These are phyloP conservation scores for Cytidiella melzeri DNA, from an alignment of 768 basidiomycete genomes.

Conservation along the genomic window DNA sequence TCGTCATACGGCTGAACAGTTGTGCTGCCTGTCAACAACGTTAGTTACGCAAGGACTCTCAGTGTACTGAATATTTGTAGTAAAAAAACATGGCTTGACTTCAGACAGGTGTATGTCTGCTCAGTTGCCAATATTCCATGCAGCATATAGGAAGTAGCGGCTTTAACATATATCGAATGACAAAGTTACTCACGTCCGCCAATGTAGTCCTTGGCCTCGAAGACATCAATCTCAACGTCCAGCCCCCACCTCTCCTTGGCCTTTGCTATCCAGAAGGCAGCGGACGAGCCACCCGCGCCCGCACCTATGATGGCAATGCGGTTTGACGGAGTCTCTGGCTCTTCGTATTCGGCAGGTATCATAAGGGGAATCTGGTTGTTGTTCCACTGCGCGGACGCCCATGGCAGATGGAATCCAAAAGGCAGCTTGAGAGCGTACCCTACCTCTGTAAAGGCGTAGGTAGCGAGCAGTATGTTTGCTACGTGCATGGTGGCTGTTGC, in stretches of 20 bases:
- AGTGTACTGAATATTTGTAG: too few relatives aligned
- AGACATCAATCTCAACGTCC: constrained; percentile 77
- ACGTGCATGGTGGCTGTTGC: constrained; percentile 1
- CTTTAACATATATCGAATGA: not conserved
- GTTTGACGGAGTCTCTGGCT: constrained; percentile 25
- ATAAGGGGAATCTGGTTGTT: constrained; percentile 3
- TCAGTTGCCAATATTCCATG: too few relatives aligned
- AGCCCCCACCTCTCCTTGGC: constrained; percentile 66
- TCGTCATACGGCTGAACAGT: constrained; percentile 68
- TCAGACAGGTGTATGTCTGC: too few relatives aligned
- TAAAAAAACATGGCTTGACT: too few relatives aligned
- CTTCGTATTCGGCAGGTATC: not conserved
- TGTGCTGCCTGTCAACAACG: constrained; percentile 55
- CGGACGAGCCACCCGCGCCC: constrained; percentile 80
- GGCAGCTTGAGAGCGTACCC: constrained; percentile 7
- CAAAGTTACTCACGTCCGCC: constrained; percentile 80
- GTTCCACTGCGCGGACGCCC: constrained; percentile 4
- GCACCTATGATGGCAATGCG: constrained; percentile 86
- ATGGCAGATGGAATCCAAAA: constrained; percentile 5
- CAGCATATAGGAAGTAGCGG: too few relatives aligned
- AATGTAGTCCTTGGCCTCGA: constrained; percentile 68
- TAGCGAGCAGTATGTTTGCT: not conserved
- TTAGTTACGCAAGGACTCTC: constrained; percentile 4
- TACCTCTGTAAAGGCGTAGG: constrained; percentile 3
- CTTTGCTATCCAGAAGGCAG: constrained; percentile 79